These are phyloP conservation scores for Saprolegnia diclina DNA, from an alignment of 352 stramenopile genomes.

Conservation along the genomic window DNA sequence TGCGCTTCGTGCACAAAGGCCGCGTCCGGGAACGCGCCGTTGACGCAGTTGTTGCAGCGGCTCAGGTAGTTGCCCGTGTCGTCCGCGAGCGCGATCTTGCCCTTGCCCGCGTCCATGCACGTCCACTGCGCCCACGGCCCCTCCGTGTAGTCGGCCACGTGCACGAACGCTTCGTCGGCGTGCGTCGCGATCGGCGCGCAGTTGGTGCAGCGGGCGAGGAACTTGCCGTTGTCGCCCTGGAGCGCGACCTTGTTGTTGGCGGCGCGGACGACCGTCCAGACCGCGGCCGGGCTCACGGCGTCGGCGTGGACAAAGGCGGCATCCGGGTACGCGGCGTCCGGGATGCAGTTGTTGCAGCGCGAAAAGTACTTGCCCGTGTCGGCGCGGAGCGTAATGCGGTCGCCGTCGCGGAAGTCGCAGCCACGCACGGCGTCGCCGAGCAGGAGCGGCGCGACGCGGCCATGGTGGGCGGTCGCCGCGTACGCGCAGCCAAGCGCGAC, in stretches of 20 bases:
- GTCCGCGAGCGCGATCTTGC: constrained; percentile 9
- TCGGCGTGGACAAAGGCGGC: not conserved
- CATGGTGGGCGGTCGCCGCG: not conserved
- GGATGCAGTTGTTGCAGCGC: constrained; percentile 21
- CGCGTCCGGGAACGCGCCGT: not conserved
- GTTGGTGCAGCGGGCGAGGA: constrained; percentile 15
- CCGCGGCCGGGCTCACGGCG: not conserved
- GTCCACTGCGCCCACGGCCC: constrained; percentile 16
- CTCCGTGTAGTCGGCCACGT: not conserved
- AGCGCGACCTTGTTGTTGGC: no score
- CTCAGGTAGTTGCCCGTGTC: constrained; percentile 7
- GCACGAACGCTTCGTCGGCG: not conserved
- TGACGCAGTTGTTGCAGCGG: constrained; percentile 18
- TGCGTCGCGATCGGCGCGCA: constrained; percentile 4
- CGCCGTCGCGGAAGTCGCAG: not conserved
- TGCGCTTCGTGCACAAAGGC: not conserved
- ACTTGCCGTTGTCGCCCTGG: constrained; percentile 19
- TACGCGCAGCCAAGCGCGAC: not conserved
- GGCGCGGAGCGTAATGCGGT: not conserved
- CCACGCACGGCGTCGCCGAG: not conserved
- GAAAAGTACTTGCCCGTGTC: constrained; percentile 13
- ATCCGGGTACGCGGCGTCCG: not conserved
- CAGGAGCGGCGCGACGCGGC: not conserved
- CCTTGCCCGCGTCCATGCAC: constrained; percentile 7
- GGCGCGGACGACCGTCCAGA: no score